Evolutionary conservation across 805 yeast genomes (phyloP).

Genomic region (Kodamaea kakaduensis): DNA sequence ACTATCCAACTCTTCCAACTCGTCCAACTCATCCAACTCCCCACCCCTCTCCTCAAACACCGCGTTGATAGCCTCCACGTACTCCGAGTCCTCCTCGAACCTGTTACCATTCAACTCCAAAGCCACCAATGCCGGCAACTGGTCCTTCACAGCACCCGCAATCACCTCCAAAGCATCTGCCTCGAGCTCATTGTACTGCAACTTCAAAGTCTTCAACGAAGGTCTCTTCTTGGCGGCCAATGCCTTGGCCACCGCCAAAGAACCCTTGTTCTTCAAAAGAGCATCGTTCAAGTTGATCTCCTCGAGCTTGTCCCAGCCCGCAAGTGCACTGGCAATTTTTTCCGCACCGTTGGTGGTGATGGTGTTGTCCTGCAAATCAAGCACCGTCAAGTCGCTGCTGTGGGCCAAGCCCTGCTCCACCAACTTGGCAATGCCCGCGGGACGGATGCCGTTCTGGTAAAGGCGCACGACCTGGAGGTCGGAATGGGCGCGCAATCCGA

Average conservation of each 20-base stretch:
- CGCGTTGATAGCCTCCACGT: conserved; percentile 55
- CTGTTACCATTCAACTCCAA: conserved; percentile 92
- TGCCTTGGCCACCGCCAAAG: conserved; percentile 49
- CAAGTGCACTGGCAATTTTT: conserved; percentile 41
- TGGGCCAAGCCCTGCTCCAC: conserved; percentile 66
- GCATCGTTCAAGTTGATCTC: conserved; percentile 91
- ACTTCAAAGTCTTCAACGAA: conserved; percentile 54
- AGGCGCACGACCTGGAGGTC: conserved; percentile 69
- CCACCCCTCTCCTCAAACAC: conserved; percentile 77
- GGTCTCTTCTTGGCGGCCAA: conserved; percentile 36
- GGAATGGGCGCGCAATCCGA: conserved; percentile 78
- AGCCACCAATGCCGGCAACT: conserved; percentile 55
- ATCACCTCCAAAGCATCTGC: conserved; percentile 59
- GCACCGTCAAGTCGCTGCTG: conserved; percentile 55
- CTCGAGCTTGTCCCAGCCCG: conserved; percentile 59
- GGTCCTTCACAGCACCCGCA: conserved; percentile 46
- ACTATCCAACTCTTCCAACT: conserved; percentile 78
- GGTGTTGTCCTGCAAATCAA: conserved; percentile 95
- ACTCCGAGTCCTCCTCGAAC: conserved; percentile 82
- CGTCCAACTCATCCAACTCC: conserved; percentile 89
- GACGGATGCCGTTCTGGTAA: conserved; percentile 97
- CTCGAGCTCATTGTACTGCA: conserved; percentile 88
- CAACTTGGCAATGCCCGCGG: conserved; percentile 78
- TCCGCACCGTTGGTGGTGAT: conserved; percentile 71
- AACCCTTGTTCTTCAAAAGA: conserved; percentile 76